These are phyloP conservation scores for Penicillium sp. DNA, from an alignment of 2,329 filamentous ascomycete species.

Conservation along the genomic window DNA sequence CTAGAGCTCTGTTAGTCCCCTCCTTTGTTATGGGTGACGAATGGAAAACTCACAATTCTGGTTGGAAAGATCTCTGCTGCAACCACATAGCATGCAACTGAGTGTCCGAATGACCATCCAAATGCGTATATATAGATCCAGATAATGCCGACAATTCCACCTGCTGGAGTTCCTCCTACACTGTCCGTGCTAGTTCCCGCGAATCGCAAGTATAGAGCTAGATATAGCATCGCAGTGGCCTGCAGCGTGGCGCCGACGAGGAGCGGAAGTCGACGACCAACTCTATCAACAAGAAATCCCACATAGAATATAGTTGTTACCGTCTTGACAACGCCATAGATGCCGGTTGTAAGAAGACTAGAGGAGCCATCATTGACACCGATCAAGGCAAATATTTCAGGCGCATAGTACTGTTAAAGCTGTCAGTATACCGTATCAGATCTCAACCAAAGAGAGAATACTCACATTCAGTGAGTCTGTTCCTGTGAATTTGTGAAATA, in stretches of 20 bases:
- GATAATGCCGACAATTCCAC: conserved; percentile 48
- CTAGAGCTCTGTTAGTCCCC: not conserved
- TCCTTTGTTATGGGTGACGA: not conserved
- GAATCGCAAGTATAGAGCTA: conserved; percentile 43
- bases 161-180: conserved; percentile 39
- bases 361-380: conserved; percentile 38
- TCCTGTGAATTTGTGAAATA: conserved; percentile 50
- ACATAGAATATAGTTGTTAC: conserved; percentile 39
- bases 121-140: conserved; percentile 38
- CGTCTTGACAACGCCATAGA: conserved; percentile 42
- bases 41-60: conserved; percentile 25
- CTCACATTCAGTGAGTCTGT: conserved; percentile 43
- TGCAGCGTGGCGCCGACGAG: conserved; percentile 36
- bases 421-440: not conserved
- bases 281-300: conserved; percentile 36
- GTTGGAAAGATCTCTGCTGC: conserved; percentile 36
- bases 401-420: conserved; percentile 39
- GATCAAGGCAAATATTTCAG: conserved; percentile 47
- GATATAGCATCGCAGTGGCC: conserved; percentile 37
- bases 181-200: conserved; percentile 32
- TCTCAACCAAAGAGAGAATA: not conserved
- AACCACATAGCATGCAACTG: conserved; percentile 34
- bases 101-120: conserved; percentile 36
- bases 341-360: conserved; percentile 43
- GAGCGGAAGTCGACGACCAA: conserved; percentile 37